These are phyloP conservation scores for Myriosclerotinia duriaeana DNA, from an alignment of 2,329 filamentous ascomycete species.

Conservation along the genomic window DNA sequence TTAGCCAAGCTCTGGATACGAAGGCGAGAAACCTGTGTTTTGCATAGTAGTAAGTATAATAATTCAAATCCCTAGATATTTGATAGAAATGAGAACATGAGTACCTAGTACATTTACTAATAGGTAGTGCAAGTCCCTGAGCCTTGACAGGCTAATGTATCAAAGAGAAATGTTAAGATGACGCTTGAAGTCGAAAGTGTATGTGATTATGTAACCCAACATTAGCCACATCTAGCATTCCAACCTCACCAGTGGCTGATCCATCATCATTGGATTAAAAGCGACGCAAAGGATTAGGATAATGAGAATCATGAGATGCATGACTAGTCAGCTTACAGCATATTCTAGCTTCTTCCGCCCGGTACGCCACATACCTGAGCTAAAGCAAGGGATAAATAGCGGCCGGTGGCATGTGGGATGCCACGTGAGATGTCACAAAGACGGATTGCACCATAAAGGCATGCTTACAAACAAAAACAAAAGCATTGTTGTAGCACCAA, in stretches of 20 bases:
- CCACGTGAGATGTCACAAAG: background rate
- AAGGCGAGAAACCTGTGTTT: background rate
- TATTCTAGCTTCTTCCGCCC: too few species aligned
- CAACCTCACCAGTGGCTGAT: background rate
- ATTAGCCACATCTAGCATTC: background rate
- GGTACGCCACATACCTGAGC: too few species aligned
- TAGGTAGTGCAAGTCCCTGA: background rate
- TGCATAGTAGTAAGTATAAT: background rate
- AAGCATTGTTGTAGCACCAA: background rate
- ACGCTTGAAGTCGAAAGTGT: background rate
- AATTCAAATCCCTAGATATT: background rate
- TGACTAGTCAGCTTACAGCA: background rate
- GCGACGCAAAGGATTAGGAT: background rate
- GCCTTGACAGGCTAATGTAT: background rate
- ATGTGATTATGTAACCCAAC: background rate
- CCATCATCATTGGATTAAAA: background rate
- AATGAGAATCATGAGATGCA: background rate
- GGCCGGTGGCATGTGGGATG: conserved; percentile 13
- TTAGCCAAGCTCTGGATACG: conserved; percentile 6
- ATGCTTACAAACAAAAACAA: background rate
- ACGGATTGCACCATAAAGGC: background rate
- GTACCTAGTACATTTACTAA: background rate
- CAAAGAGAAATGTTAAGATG: background rate
- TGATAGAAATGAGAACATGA: background rate
- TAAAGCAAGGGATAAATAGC: conserved; percentile 1